Evolutionary conservation across 805 yeast genomes (phyloP), one percentile per base, ranked within the genome.

Genomic region (Ogataea saltuana): DNA sequence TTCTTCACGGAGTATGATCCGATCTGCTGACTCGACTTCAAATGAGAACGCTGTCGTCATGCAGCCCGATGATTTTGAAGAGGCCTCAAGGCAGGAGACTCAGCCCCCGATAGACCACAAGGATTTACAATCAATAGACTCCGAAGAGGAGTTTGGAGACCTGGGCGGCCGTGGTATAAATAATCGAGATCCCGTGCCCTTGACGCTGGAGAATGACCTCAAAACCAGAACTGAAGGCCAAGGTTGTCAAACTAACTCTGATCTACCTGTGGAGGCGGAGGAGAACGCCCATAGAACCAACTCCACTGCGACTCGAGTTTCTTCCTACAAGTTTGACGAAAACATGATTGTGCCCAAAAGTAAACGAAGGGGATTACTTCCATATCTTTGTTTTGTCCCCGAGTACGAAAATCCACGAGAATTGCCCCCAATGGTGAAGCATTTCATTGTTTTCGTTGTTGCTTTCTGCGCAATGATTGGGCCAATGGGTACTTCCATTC

Each of bases 401-500:
- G 96, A 88, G 60, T 82, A 80, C 54, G 75, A 76, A 34, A 88
- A 88, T 55, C 83, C 96, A 1, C 65, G 88, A 44, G 76, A 76
- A 12, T 79, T 83, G 53, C 81, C 88, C 4, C 44, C 51, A 1
- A 45, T 46, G 2, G 56, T 72, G 42, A 86, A 87, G 55, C 55
- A 63, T 38, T 41, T 71, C n/a, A 69, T 88, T 33, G 85, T 85
- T 0, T 67, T 76, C 25, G 67, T 85, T 12, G 78, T 87, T 37
- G 90, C 91, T 0, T 65, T 76, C 45, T 89, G 90, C 6, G 85
- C 90, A 1, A 67, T 84, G 59, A 75, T 85, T 41, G 96, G 95
- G 1, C 95, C 96, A 5, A 85, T 88, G 93, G 95, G 93, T 10
- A 83, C 93, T 1, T 83, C 93, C 0, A 85, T 88, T 39, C 71